These are phyloP conservation scores for Tolypocladium amazonense DNA, from an alignment of 2,329 filamentous ascomycete species.

Conservation along the genomic window DNA sequence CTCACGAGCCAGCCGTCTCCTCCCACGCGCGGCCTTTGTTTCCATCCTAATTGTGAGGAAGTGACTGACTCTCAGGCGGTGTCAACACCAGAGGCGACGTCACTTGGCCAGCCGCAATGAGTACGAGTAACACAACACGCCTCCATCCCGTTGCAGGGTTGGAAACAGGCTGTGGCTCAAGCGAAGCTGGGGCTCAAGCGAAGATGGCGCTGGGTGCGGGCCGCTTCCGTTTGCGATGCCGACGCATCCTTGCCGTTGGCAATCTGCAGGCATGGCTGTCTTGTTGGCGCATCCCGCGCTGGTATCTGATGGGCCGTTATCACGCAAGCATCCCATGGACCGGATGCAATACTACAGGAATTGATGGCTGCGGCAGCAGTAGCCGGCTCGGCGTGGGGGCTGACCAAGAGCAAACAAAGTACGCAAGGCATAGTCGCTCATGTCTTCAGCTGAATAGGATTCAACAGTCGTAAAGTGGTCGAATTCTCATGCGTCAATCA, in stretches of 20 bases:
- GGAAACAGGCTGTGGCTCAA: neutral
- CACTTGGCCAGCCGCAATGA: neutral
- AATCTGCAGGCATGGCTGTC: neutral
- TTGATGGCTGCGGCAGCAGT: neutral
- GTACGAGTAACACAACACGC: neutral
- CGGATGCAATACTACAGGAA: neutral
- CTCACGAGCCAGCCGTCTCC: neutral
- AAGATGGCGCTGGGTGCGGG: neutral
- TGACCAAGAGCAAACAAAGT: neutral
- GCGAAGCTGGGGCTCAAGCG: neutral
- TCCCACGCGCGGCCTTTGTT: neutral
- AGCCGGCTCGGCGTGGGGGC: neutral
- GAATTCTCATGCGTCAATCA: neutral
- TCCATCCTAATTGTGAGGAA: neutral
- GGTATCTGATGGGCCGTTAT: neutral
- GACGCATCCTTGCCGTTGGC: neutral
- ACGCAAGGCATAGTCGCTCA: neutral
- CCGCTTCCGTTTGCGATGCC: neutral
- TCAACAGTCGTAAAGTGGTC: neutral
- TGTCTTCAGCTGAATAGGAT: neutral
- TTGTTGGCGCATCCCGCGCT: neutral
- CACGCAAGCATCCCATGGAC: neutral
- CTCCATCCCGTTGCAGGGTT: neutral
- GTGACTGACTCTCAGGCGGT: neutral
- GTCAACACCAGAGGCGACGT: neutral